Evolutionary conservation across 768 basidiomycete genomes (phyloP), one percentile per base, ranked within the genome.

Genomic region (Filobasidium wieringae): DNA sequence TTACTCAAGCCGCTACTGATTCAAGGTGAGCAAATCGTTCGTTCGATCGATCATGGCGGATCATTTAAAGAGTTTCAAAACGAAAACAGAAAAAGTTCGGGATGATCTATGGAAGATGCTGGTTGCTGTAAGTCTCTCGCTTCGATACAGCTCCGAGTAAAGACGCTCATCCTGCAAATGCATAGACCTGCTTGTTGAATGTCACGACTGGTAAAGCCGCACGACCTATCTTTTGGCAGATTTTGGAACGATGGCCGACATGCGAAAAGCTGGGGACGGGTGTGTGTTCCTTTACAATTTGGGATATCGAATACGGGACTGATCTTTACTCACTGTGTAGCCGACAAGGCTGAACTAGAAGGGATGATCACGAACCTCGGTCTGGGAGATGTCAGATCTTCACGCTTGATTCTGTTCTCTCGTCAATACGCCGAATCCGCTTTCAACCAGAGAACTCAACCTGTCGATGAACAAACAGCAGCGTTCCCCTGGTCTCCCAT

Each of bases 201-300:
- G 82, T 83, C 66, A 86, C 86, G 0, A 72, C 80, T 0, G 85
- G 82, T 14, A 79, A 78, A 64, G 71, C 77, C 14, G 83, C 84
- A 8, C 78, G 85, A 31, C 86, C 86, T 2, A 75, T 83, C 14
- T 85, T 86, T 64, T 80, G 79, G 77, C 69, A 75, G 22, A 74
- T 87, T 27, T 65, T 85, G 15, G 58, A 69, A 5, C 76, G 71
- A 22, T 87, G 84, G 81, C 80, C 81, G 2, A 82, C 79, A 0
- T 79, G 85, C 8, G 73, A 72, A 55, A 76, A 74, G 7, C 76
- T 86, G 40, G 77, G 80, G 14, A 64, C 78, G 64, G 85, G 86
- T 84, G 60, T 24, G 75, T 63, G 17, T 51, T 27, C 7, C 37
- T 12, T 30, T 58, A 8, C 30, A 8, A n/a, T 12, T 19, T 14